Evolutionary conservation across 768 basidiomycete genomes (phyloP), one percentile per base, ranked within the genome.

Genomic region (Naematelia aurantialba): DNA sequence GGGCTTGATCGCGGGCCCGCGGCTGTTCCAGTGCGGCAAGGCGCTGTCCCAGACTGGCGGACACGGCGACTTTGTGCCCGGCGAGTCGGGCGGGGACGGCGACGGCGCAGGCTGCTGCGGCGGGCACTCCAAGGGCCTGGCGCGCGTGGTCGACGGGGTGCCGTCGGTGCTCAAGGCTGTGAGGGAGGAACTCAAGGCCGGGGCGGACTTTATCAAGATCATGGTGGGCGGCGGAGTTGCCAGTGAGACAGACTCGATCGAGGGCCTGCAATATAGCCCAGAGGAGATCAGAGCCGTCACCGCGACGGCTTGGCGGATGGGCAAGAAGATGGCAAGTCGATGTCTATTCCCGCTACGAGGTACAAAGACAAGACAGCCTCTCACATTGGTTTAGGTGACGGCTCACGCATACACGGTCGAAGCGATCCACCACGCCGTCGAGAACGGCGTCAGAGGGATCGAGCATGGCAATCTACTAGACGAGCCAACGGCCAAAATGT

Each of bases 381-480:
- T n/a, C 39, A 44, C 39, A 11, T 11, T 44, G 39, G 39, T n/a
- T 19, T 22, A 56, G 62, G 61, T 62, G 22, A 79, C 73, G 30
- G 80, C 81, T 25, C 65, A 79, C 60, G 67, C 61, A 17, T 73
- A 67, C 52, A 81, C 80, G 0, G 67, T 72, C n/a, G 80, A 78
- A 21, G 77, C 80, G 1, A 80, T 82, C 58, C 67, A 74, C 1
- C 81, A 81, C 50, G 80, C 81, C 0, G 76, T 82, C 31, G 75
- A 79, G n/a, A 81, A 80, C 50, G 81, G 81, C 10, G 78, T 81
- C 4, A 61, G 56, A 11, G 81, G 80, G 2, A 81, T 82, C 49
- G 81, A 82, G 57, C 81, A 82, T 55, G 81, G 81, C 3, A 81
- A 82, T 62, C 68, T 81, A 10, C 73, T 81, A 13, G 79, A 80